These are phyloP conservation scores for Arctostaphylos glauca DNA, from an alignment of 148 eudicot species.

Conservation along the genomic window DNA sequence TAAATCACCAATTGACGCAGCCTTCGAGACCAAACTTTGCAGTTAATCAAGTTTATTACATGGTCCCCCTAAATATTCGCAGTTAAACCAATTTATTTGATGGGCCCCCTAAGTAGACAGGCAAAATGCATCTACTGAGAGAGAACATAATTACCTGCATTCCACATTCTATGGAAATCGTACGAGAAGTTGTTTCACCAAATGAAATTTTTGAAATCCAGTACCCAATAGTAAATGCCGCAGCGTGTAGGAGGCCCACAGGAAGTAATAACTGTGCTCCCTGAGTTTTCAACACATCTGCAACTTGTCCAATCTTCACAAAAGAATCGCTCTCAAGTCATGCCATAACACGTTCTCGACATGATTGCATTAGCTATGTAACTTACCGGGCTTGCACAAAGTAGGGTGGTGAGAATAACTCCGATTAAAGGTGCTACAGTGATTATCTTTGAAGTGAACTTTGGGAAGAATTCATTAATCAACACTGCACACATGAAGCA, in stretches of 20 bases:
- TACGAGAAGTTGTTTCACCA: slow-evolving; percentile 98
- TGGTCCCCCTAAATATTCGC: neutral
- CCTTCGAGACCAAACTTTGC: neutral
- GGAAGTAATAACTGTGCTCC: slow-evolving; percentile 84
- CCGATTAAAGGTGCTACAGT: slow-evolving; percentile 91
- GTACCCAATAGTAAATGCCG: slow-evolving; percentile 88
- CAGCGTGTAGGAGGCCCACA: slow-evolving; percentile 79
- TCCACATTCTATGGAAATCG: slow-evolving; percentile 99
- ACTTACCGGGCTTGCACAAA: slow-evolving; percentile 98
- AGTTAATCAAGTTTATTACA: neutral
- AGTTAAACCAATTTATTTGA: neutral
- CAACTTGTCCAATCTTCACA: slow-evolving; percentile 90
- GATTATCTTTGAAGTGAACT: slow-evolving; percentile 89
- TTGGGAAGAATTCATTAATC: slow-evolving; percentile 85
- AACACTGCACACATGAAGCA: slow-evolving; percentile 53
- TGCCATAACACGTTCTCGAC: neutral
- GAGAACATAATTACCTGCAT: slow-evolving; percentile 70
- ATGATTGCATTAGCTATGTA: slow-evolving; percentile 3
- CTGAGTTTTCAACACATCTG: slow-evolving; percentile 93
- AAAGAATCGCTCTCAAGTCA: slow-evolving; percentile 3
- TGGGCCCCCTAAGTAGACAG: neutral
- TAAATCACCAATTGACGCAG: neutral
- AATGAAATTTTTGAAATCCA: slow-evolving; percentile 75
- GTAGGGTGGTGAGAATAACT: slow-evolving; percentile 91
- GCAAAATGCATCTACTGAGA: neutral